Evolutionary conservation across 768 basidiomycete genomes (phyloP).

Genomic region (Termitomyces sp.): DNA sequence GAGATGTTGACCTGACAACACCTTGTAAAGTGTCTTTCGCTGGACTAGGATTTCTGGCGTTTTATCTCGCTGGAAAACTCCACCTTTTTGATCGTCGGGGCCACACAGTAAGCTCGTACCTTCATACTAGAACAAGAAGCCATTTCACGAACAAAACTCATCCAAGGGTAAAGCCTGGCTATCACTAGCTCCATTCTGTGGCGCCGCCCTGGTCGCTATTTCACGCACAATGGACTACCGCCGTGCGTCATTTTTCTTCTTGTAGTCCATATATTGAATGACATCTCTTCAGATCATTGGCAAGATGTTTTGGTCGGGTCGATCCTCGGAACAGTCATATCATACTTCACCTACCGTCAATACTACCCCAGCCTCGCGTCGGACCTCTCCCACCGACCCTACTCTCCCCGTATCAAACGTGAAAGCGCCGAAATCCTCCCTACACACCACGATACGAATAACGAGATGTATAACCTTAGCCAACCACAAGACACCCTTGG

Average conservation of each 20-base stretch:
- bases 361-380: slow-evolving; percentile 76
- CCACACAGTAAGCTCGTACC: slow-evolving; percentile 45
- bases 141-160: slow-evolving; percentile 12
- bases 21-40: slow-evolving; percentile 73
- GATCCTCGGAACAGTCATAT: slow-evolving; percentile 61
- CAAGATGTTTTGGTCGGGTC: slow-evolving; percentile 84
- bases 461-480: slow-evolving; percentile 7
- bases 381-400: slow-evolving; percentile 59
- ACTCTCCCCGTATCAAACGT: slow-evolving; percentile 58
- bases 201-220: slow-evolving; percentile 73
- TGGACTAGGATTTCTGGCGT: slow-evolving; percentile 82
- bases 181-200: slow-evolving; percentile 68
- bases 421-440: slow-evolving; percentile 40
- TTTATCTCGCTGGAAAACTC: slow-evolving; percentile 89
- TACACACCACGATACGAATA: slow-evolving; percentile 16
- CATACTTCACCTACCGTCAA: slow-evolving; percentile 77
- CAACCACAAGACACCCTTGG: background rate
- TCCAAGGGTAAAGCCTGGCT: slow-evolving; percentile 77
- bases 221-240: slow-evolving; percentile 91
- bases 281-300: slow-evolving; percentile 67
- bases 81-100: slow-evolving; percentile 85
- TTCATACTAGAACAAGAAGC: background rate
- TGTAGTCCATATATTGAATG: slow-evolving; percentile 3
- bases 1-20: background rate
- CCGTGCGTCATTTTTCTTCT: slow-evolving; percentile 41